phyloP scores from a whole-genome alignment of 768 basidiomycete species.

The Lyophyllum decastes region DNA sequence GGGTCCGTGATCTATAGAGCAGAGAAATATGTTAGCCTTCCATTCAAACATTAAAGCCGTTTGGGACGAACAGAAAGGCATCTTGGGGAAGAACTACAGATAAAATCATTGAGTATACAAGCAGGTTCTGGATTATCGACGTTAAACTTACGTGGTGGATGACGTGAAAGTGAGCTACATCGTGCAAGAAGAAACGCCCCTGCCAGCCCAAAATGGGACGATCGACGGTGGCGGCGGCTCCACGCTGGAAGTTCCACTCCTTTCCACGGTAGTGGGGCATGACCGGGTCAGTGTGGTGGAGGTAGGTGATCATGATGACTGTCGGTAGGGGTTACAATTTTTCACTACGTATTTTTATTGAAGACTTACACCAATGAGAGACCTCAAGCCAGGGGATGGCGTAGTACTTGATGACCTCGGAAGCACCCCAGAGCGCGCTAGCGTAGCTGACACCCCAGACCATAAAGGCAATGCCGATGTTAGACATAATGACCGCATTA shows the following conservation, averaged over 20 bases:
- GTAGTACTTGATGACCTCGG: constrained; percentile 49
- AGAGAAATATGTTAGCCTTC: too few relatives aligned
- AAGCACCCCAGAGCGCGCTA: constrained; percentile 35
- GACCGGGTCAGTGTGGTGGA: constrained; percentile 62
- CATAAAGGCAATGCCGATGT: constrained; percentile 56
- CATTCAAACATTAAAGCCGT: constrained; percentile 8
- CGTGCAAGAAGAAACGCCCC: constrained; percentile 66
- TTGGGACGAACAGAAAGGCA: constrained; percentile 62
- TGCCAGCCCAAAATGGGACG: constrained; percentile 61
- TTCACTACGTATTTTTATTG: too few relatives aligned
- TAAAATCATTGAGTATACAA: too few relatives aligned
- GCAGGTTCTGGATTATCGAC: too few relatives aligned
- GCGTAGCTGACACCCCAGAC: constrained; percentile 38
- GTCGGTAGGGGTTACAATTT: too few relatives aligned
- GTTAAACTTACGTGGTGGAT: too few relatives aligned
- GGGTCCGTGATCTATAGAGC: constrained; percentile 47
- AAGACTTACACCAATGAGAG: constrained; percentile 60
- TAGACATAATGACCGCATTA: constrained; percentile 54
- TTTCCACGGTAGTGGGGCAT: constrained; percentile 60
- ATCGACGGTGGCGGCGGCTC: constrained; percentile 63
- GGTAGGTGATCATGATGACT: constrained; percentile 60
- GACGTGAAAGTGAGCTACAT: constrained; percentile 64
- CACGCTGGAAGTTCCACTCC: constrained; percentile 62
- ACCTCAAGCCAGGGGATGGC: constrained; percentile 57
- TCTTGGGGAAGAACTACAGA: constrained; percentile 65